These are phyloP conservation scores for Oenanthe javanica DNA, from an alignment of 140 eudicot species.

Conservation along the genomic window DNA sequence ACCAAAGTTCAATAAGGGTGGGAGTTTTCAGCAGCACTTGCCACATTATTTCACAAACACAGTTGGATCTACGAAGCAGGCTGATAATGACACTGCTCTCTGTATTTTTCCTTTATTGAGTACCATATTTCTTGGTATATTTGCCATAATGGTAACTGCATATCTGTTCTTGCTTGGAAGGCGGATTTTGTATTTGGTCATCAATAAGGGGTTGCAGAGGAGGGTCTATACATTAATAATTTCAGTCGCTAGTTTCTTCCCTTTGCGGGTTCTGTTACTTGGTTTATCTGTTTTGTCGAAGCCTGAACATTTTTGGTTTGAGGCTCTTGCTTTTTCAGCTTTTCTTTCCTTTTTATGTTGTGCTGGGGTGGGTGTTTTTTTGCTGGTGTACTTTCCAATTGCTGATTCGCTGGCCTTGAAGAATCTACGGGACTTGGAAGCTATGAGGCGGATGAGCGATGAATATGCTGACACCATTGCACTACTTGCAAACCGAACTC, in stretches of 20 bases:
- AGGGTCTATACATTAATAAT: conserved; percentile 61
- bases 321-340: conserved; percentile 63
- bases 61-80: conserved; percentile 18
- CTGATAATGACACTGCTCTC: conserved; percentile 32
- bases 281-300: conserved; percentile 62
- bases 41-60: conserved; percentile 42
- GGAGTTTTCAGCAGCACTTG: conserved; percentile 19
- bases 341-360: conserved; percentile 75
- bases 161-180: conserved; percentile 76
- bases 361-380: conserved; percentile 58
- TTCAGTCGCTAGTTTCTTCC: conserved; percentile 54
- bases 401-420: conserved; percentile 75
- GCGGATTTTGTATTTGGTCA: conserved; percentile 55
- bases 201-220: conserved; percentile 74
- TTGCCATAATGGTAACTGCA: conserved; percentile 38
- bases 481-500: conserved; percentile 59
- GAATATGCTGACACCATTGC: conserved; percentile 56
- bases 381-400: conserved; percentile 80
- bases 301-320: conserved; percentile 49
- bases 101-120: conserved; percentile 84
- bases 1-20: conserved; percentile 31
- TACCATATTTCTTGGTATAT: conserved; percentile 74
- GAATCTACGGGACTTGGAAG: conserved; percentile 54
- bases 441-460: conserved; percentile 39
- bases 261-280: conserved; percentile 60